Base-by-base conservation (phyloP, 352 stramenopile species). In the Phytophthora capsici region DNA sequence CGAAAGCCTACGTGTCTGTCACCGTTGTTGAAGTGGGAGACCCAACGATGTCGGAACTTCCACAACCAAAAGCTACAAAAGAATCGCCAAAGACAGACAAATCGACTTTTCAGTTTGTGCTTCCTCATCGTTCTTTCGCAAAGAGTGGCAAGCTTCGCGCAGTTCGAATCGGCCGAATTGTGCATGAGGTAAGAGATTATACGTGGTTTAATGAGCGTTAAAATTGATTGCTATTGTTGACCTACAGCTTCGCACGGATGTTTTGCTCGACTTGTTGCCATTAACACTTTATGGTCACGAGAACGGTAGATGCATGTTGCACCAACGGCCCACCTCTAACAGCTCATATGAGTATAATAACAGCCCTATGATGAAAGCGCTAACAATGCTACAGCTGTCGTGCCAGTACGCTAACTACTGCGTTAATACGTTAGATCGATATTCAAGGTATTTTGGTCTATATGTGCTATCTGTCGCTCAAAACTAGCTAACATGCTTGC, bases 371-470 rank as follows among this genome's bases (percentile, higher is more conserved):
- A 40, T 43, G 7, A 82, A 77, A 55, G 65, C 66, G 4, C 51
- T 85, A 6, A 37, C 67, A 34, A 26, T 92, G 10, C 67, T 91
- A 1, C 84, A 92, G 48, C 51, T 92, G 23, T 77, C 84, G 2
- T 90, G 82, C 16, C 84, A 92, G 51, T 92, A 92, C 49, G 65
- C 78, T n/a, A 53, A 58, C 14, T 69, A 86, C 41, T 89, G 76
- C 26, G 55, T 73, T 4, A 44, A 66, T 2, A 37, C 63, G 8
- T 65, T 92, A 6, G 57, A 86, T 10, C 53, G 54, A 22, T 53
- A 77, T 56, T 58, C 46, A 2, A 75, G 62, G 83, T 89, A 40
- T 30, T 10, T 19, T 20, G n/a, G 7, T 44, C 6, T 26, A 1
- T 19, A 8, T 43, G 17, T 49, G 28, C 4, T n/a, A 28, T 6